Conservation (phyloP, 2,329 filamentous ascomycete species). For the Aspergillus caelatus region DNA sequence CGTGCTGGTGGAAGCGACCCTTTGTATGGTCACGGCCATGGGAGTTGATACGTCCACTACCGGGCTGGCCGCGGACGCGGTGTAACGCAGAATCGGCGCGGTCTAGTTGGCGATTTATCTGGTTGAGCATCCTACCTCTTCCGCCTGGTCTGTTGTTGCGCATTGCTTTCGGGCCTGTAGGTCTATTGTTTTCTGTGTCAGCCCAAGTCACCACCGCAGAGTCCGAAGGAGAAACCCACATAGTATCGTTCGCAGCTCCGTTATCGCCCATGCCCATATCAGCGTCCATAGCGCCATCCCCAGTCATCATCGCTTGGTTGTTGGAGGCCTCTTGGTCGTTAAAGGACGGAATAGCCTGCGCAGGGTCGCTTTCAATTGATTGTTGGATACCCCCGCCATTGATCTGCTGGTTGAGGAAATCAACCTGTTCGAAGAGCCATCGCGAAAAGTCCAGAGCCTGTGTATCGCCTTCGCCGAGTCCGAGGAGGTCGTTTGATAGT, state of each 20-base stretch:
- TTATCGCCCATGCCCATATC: slow-evolving; percentile 77
- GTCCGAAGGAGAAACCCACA: slow-evolving; percentile 34
- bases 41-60: slow-evolving; percentile 78
- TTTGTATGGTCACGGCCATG: slow-evolving; percentile 72
- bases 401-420: slow-evolving; percentile 64
- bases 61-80: slow-evolving; percentile 69
- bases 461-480: slow-evolving; percentile 78
- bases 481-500: slow-evolving; percentile 83
- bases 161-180: slow-evolving; percentile 94
- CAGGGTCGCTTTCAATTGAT: slow-evolving; percentile 19
- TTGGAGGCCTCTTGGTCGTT: slow-evolving; percentile 38
- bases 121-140: slow-evolving; percentile 81
- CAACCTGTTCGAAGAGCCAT: slow-evolving; percentile 93
- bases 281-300: slow-evolving; percentile 61
- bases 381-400: slow-evolving; percentile 52
- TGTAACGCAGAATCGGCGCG: slow-evolving; percentile 78
- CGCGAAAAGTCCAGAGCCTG: slow-evolving; percentile 79
- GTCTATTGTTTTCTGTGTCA: slow-evolving; percentile 60
- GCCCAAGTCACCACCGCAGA: slow-evolving; percentile 24
- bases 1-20: slow-evolving; percentile 60
- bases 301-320: slow-evolving; percentile 12
- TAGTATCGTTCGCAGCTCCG: slow-evolving; percentile 40
- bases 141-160: slow-evolving; percentile 69
- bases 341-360: slow-evolving; percentile 38
- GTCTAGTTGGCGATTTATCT: slow-evolving; percentile 82